Evolutionary conservation across 2,329 filamentous ascomycete species (phyloP), one percentile per base, ranked within the genome.

Genomic region (Aspergillus versicolor): DNA sequence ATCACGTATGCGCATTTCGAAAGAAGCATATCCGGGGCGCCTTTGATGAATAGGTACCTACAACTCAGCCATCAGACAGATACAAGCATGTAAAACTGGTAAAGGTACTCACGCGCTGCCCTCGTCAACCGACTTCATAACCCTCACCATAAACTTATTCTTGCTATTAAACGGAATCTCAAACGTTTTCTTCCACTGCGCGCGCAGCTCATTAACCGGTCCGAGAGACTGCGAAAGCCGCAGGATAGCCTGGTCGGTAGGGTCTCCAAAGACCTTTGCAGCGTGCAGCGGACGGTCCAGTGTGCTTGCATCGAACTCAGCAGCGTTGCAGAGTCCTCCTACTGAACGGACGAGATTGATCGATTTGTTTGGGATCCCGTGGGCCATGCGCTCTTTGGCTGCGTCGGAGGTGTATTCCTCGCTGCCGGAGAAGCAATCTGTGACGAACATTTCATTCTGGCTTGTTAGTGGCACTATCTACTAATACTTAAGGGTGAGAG

Each of bases 131-230:
- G 69, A 69, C 11, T 77, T 77, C 48, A 88, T 82, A 0, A 86
- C 81, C 34, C 84, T 81, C 54, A 92, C 83, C 85, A 91, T 92
- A 69, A 86, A 92, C 73, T 92, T 92, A 75, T 91, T 92, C 77
- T 90, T 90, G 74, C 87, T 90, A 75, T 92, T 92, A 72, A 92
- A 92, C 0, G 87, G 84, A 27, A 90, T 77, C 53, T 88, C 85
- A 63, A 86, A 91, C 2, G 83, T 81, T 52, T 83, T 86, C 51
- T 82, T 81, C 87, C 88, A 91, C 61, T 81, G 78, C 13, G 79
- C 77, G 7, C 86, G 82, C 5, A 88, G 74, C 50, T 88, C 81
- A 0, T 80, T 73, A 0, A 90, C 84, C 0, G 83, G 76, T 0
- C 82, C 82, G 46, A 92, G 77, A 3, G 77, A 76, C 70, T 92